Percentiles rank a stretch among this genome's conserved stretches.
These are phyloP conservation scores for Yamadazyma siamensis DNA, from an alignment of 1,139 yeast species.

Conservation along the genomic window DNA sequence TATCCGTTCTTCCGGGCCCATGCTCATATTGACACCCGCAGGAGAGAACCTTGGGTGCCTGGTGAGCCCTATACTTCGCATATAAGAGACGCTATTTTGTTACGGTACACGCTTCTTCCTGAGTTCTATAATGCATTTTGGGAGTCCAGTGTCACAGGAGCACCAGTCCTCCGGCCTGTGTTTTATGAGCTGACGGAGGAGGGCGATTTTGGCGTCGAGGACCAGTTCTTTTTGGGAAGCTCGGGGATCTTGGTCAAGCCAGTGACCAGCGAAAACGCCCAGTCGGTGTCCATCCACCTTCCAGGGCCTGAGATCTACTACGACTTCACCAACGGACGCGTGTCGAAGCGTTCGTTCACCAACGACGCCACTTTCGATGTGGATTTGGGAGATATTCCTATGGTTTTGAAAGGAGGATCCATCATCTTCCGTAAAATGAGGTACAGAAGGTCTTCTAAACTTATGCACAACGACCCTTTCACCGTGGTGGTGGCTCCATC, in stretches of 20 bases:
- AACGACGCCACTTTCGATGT: constrained; percentile 30
- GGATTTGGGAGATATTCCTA: constrained; percentile 64
- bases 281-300: constrained; percentile 45
- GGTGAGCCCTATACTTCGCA: constrained; percentile 70
- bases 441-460: constrained; percentile 71
- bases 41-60: constrained; percentile 90
- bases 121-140: constrained; percentile 79
- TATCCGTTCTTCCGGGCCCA: constrained; percentile 96
- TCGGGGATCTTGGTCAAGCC: constrained; percentile 82
- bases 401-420: constrained; percentile 74
- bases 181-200: constrained; percentile 55
- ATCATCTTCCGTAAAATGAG: constrained; percentile 67
- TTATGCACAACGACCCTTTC: constrained; percentile 82
- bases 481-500: constrained; percentile 67
- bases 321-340: constrained; percentile 45
- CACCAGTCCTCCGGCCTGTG: constrained; percentile 75
- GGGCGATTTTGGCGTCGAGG: constrained; percentile 59
- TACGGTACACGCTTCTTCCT: constrained; percentile 77
- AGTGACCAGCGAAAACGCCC: constrained; percentile 56
- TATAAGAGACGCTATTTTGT: constrained; percentile 65
- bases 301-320: constrained; percentile 68
- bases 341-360: constrained; percentile 7
- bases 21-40: constrained; percentile 88
- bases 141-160: constrained; percentile 56
- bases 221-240: constrained; percentile 76